Evolutionary conservation across 2,329 filamentous ascomycete genomes (phyloP).

Genomic region (Tetracladium maxilliforme): DNA sequence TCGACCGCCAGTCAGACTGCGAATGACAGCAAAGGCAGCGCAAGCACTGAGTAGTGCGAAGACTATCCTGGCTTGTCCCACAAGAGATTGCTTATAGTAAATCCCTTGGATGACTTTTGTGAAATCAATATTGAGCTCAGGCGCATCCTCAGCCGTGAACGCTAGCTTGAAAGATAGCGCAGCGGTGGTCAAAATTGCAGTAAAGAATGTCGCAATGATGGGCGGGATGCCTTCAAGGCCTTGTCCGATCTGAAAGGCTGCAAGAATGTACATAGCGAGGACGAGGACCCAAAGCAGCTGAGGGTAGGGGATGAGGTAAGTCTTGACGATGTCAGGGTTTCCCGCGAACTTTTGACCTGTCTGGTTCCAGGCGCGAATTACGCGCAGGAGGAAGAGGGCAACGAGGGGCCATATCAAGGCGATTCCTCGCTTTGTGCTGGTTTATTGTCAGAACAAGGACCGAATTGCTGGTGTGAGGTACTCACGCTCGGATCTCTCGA

Average conservation of each 20-base stretch:
- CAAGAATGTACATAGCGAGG: constrained; percentile 45
- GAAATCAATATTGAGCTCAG: constrained; percentile 51
- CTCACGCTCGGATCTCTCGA: constrained; percentile 24
- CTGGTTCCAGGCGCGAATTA: constrained; percentile 80
- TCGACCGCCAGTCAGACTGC: no score
- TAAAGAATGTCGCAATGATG: constrained; percentile 13
- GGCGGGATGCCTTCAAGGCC: constrained; percentile 12
- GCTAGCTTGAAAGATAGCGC: constrained; percentile 78
- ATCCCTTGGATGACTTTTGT: constrained; percentile 16
- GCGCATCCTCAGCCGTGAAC: constrained; percentile 77
- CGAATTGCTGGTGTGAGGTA: no score
- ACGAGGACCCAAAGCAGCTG: constrained; percentile 62
- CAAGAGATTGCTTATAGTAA: no score
- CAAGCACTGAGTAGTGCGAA: no score
- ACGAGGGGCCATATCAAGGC: constrained; percentile 16
- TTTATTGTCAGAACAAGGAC: constrained; percentile 7
- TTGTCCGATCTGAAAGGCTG: constrained; percentile 2
- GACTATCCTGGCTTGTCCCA: constrained; percentile 22
- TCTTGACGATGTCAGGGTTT: constrained; percentile 72
- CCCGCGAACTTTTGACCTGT: constrained; percentile 93
- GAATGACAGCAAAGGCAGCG: constrained; percentile 2
- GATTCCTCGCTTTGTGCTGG: constrained; percentile 6
- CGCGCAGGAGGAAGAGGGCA: constrained; percentile 45
- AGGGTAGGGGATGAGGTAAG: constrained; percentile 49
- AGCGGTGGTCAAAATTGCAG: constrained; percentile 27